Evolutionary conservation across 1,284 basidiomycete genomes (phyloP).

Genomic region (Moesziomyces globuligerus): DNA sequence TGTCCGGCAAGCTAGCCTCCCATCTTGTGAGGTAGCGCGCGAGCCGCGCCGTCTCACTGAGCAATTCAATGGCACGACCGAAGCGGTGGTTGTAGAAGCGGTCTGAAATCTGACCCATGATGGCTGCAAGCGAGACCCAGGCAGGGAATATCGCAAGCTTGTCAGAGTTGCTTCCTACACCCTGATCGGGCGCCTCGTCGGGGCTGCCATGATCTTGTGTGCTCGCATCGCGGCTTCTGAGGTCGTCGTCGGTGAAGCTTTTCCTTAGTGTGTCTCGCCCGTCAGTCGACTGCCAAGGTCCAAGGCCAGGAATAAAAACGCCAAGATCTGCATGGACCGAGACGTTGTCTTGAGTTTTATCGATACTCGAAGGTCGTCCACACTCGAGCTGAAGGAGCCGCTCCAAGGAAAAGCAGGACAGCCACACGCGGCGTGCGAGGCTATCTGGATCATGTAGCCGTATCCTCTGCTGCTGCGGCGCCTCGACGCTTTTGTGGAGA

Average conservation of each 20-base stretch:
- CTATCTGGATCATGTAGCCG: background rate
- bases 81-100: constrained; percentile 16
- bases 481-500: constrained; percentile 11
- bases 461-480: background rate
- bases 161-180: background rate
- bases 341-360: constrained; percentile 1
- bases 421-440: constrained; percentile 8
- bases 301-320: background rate
- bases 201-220: background rate
- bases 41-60: constrained; percentile 11
- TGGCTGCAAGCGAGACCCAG: constrained; percentile 13
- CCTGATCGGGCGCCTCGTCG: background rate
- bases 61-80: constrained; percentile 11
- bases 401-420: constrained; percentile 15
- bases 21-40: constrained; percentile 4
- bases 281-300: background rate
- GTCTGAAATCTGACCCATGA: constrained; percentile 19
- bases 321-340: background rate
- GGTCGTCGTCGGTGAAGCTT: background rate
- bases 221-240: background rate
- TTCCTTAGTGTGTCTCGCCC: background rate
- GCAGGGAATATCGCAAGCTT: constrained; percentile 2
- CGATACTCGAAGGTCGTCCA: constrained; percentile 9
- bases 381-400: constrained; percentile 15
- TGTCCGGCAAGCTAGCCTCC: constrained; percentile 5